Conservation (phyloP, 108 stramenopile genomes). For the Cyclotella kingstonii region DNA sequence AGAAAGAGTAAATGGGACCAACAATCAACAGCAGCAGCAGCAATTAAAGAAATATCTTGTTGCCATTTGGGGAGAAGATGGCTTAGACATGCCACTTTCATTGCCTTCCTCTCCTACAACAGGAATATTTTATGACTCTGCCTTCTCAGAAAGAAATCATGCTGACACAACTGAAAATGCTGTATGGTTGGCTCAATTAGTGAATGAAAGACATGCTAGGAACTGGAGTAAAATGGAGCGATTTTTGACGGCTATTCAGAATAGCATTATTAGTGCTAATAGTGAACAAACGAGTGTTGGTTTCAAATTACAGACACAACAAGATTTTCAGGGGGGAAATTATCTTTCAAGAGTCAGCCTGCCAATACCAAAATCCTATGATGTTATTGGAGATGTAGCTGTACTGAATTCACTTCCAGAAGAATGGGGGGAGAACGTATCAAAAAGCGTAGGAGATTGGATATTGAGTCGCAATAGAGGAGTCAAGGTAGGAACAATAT, state of each 20-base stretch:
- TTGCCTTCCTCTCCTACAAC: slow-evolving; percentile 19
- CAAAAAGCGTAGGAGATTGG: slow-evolving; percentile 49
- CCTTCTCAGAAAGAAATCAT: no score
- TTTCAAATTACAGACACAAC: no score
- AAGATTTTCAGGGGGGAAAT: no score
- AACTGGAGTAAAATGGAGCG: slow-evolving; percentile 87
- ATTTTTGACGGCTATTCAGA: slow-evolving; percentile 56
- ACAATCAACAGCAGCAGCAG: slow-evolving; percentile 49
- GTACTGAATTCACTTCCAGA: slow-evolving; percentile 63
- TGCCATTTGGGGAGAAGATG: slow-evolving; percentile 89
- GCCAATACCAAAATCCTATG: slow-evolving; percentile 39
- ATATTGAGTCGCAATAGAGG: slow-evolving; percentile 77
- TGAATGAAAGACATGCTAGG: slow-evolving; percentile 79
- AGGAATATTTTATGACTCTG: slow-evolving; percentile 33
- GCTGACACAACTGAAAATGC: slow-evolving; percentile 23
- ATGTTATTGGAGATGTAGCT: slow-evolving; percentile 85
- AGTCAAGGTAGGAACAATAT: slow-evolving; percentile 55
- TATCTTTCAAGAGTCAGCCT: no score
- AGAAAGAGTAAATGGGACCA: slow-evolving; percentile 3
- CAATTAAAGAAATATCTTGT: slow-evolving; percentile 66
- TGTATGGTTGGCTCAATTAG: slow-evolving; percentile 68
- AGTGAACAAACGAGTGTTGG: neutral
- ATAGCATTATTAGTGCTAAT: slow-evolving; percentile 5
- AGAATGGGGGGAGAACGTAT: slow-evolving; percentile 43
- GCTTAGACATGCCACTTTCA: slow-evolving; percentile 84